A percentile compares a stretch with the other conserved stretches of the same genome.
Evolutionary conservation across 2,329 filamentous ascomycete genomes (phyloP).

Genomic region (Myriosclerotinia duriaeana): DNA sequence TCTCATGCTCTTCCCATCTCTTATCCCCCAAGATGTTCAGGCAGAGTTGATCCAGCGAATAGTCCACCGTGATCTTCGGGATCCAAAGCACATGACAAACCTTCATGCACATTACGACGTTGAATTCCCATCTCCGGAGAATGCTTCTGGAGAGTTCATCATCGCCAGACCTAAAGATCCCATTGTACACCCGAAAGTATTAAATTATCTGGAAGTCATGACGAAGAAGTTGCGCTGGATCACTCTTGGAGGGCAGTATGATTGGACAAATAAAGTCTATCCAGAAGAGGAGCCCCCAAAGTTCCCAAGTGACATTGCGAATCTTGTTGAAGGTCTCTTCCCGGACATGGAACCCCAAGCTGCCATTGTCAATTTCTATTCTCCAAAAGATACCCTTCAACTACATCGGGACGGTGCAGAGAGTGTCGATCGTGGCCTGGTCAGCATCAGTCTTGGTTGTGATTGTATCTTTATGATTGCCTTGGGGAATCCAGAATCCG

Average conservation of each 20-base stretch:
- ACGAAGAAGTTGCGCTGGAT: conserved; percentile 86
- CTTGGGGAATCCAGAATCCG: conserved; percentile 43
- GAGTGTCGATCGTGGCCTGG: conserved; percentile 70
- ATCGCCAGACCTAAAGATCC: conserved; percentile 70
- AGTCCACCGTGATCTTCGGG: conserved; percentile 74
- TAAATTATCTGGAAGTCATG: conserved; percentile 69
- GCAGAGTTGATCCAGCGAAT: conserved; percentile 67
- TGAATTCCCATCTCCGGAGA: conserved; percentile 51
- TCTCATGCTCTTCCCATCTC: conserved; percentile 71
- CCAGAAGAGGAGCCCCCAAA: conserved; percentile 63
- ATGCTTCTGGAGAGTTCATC: conserved; percentile 37
- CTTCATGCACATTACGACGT: conserved; percentile 80
- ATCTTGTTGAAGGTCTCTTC: conserved; percentile 68
- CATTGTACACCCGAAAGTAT: conserved; percentile 64
- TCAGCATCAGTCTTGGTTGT: conserved; percentile 87
- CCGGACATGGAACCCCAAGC: conserved; percentile 78
- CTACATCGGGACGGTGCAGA: conserved; percentile 94
- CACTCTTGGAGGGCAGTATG: conserved; percentile 91
- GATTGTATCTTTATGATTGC: conserved; percentile 86
- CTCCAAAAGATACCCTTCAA: conserved; percentile 84
- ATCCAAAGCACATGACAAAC: conserved; percentile 78
- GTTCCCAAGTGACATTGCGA: conserved; percentile 73
- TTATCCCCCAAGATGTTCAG: conserved; percentile 72
- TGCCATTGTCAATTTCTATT: conserved; percentile 92
- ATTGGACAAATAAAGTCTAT: conserved; percentile 88